A percentile compares a stretch with the other conserved stretches of the same genome.
Conservation (phyloP, 1,284 basidiomycete genomes). For the Vanrija pseudolonga region DNA sequence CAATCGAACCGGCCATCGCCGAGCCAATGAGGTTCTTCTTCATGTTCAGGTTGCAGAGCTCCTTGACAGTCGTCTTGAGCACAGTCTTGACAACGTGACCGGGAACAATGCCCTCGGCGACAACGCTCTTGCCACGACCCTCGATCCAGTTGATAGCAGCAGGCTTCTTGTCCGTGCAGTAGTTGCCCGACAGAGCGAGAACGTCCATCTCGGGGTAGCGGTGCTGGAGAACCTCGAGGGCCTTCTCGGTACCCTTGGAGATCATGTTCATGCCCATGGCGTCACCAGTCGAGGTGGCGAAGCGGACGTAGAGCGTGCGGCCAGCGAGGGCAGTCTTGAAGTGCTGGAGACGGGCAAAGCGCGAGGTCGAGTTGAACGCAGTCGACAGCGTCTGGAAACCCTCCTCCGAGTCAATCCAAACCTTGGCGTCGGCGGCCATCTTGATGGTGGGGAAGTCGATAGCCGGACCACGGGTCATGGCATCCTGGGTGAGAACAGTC, state of each 20-base stretch:
- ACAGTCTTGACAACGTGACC: constrained; percentile 84
- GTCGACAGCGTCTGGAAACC: constrained; percentile 73
- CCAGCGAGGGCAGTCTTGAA: constrained; percentile 86
- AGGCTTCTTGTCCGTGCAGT: constrained; percentile 99
- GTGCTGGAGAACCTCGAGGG: constrained; percentile 73
- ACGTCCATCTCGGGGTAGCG: constrained; percentile 91
- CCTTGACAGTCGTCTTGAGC: constrained; percentile 90
- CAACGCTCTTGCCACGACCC: constrained; percentile 94
- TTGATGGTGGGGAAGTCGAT: constrained; percentile 87
- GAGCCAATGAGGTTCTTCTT: constrained; percentile 99
- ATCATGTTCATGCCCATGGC: constrained; percentile 99
- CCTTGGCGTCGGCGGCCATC: constrained; percentile 76
- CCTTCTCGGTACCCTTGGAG: constrained; percentile 91
- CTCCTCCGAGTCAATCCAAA: constrained; percentile 82
- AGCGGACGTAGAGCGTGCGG: constrained; percentile 89
- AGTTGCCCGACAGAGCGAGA: constrained; percentile 94
- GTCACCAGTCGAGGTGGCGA: constrained; percentile 92
- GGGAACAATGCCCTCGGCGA: constrained; percentile 90
- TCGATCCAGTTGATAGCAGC: constrained; percentile 99
- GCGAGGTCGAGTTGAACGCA: constrained; percentile 90
- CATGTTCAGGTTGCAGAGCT: constrained; percentile 84
- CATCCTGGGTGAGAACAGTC: constrained; percentile 89
- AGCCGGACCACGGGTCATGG: constrained; percentile 97
- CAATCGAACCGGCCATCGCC: constrained; percentile 95
- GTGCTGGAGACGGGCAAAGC: constrained; percentile 77